Base-by-base conservation (phyloP, 2,329 filamentous ascomycete species). In the Macroventuria anomochaeta region DNA sequence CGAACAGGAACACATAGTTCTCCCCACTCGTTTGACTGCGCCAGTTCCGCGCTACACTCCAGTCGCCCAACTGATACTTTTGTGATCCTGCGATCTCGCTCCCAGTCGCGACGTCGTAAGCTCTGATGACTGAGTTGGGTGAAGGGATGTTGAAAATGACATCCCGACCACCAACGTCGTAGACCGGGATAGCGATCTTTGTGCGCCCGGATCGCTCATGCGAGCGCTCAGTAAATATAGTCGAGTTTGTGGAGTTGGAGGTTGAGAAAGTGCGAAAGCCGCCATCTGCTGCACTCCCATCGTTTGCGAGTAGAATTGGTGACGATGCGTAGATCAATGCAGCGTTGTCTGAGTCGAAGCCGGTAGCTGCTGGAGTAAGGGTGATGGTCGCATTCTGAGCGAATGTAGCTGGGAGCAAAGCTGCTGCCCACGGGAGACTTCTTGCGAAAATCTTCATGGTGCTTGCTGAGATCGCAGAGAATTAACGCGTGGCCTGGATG, bases 11-110 rank as follows among this genome's bases (percentile, higher is more conserved):
- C 6, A 70, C 26, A 33, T 71, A 70, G 31, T 46, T 63, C 12
- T 68, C 54, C 1, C 65, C 65, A 20, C 68, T 70, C 17, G 57
- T 55, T 11, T 46, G 44, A 31, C 64, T 70, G 6, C 61, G 60
- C 69, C 69, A 71, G n/a, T 53, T 56, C 15, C 69, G 69, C 8
- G 64, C 58, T 6, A 63, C 62, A 23, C 66, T 70, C 69, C 68
- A 70, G 33, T 71, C 68, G 5, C 69, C 68, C 7, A 70, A 49
- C 28, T 65, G 49, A 8, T 58, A 63, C 55, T 68, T 70, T 11
- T 61, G 49, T 11, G 67, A 63, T 12, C 61, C 55, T 2, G 53
- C 13, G 3, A 70, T 43, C 44, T 59, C 53, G 5, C 43, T 33
- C 3, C 61, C 52, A 31, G n/a, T 61, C 18, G 53, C 20, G 5